phyloP scores from a whole-genome alignment of 2,329 filamentous ascomycete species.

The Colletotrichum sp. region DNA sequence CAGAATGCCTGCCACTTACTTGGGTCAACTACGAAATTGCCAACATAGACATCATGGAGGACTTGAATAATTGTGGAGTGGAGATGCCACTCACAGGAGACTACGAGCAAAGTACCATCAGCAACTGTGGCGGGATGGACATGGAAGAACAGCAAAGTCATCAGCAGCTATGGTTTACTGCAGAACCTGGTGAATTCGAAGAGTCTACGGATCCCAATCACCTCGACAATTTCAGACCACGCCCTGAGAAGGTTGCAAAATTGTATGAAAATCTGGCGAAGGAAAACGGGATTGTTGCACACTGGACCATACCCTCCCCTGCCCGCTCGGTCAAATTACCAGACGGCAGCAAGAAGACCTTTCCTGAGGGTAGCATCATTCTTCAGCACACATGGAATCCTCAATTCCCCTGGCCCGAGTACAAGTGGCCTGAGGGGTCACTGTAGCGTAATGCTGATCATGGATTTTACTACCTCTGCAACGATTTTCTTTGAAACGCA shows the following conservation, averaged over 20 bases:
- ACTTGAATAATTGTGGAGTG: conserved; percentile 24
- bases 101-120: conserved; percentile 20
- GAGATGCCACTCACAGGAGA: conserved; percentile 10
- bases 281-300: neutral
- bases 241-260: neutral
- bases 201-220: conserved; percentile 18
- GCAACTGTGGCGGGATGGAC: conserved; percentile 1
- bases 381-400: conserved; percentile 22
- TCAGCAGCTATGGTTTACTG: conserved; percentile 11
- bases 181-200: conserved; percentile 26
- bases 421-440: neutral
- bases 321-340: neutral
- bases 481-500: neutral
- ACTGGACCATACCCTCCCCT: neutral
- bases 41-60: conserved; percentile 24
- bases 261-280: neutral
- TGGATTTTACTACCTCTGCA: neutral
- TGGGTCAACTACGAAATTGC: conserved; percentile 26
- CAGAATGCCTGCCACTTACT: conserved; percentile 20
- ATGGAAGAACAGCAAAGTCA: conserved; percentile 3
- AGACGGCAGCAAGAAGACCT: conserved; percentile 23
- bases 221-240: neutral
- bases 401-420: conserved; percentile 12
- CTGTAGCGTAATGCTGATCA: neutral
- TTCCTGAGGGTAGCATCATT: conserved; percentile 24